These are phyloP conservation scores for Haberlea rhodopensis DNA, from an alignment of 257 asterid genomes.

Conservation along the genomic window DNA sequence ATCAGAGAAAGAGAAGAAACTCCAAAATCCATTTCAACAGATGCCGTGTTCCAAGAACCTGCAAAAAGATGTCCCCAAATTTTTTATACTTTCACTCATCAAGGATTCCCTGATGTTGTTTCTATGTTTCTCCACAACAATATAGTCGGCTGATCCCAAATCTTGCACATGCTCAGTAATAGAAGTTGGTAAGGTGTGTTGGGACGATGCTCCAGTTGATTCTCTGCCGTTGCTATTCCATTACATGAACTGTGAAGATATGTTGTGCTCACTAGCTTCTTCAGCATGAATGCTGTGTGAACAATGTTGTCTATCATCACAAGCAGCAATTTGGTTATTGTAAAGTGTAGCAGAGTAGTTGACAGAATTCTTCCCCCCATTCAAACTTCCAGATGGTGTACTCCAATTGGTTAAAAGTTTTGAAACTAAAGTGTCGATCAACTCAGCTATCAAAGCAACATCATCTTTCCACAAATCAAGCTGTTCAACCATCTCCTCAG, in stretches of 20 bases:
- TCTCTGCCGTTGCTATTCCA: constrained; percentile 18
- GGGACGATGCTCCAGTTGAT: constrained; percentile 15
- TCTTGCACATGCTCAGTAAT: constrained; percentile 21
- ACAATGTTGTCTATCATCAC: constrained; percentile 1
- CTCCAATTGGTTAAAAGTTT: constrained; percentile 42
- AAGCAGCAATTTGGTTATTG: constrained; percentile 6
- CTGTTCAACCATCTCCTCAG: constrained; percentile 66
- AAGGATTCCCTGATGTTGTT: constrained; percentile 33
- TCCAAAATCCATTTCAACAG: constrained; percentile 36
- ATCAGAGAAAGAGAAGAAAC: constrained; percentile 34
- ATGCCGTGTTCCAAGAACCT: constrained; percentile 37
- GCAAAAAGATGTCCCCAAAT: constrained; percentile 36
- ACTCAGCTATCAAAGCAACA: constrained; percentile 48
- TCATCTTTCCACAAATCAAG: constrained; percentile 53
- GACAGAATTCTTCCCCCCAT: constrained; percentile 18
- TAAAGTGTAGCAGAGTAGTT: constrained; percentile 19
- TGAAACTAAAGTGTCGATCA: constrained; percentile 43
- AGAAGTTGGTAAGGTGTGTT: constrained; percentile 18
- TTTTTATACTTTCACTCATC: constrained; percentile 35
- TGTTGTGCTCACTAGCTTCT: constrained; percentile 26
- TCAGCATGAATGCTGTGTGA: constrained; percentile 15
- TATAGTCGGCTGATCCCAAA: constrained; percentile 20
- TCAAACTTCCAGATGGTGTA: constrained; percentile 35
- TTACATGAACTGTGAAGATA: constrained; percentile 9
- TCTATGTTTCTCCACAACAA: constrained; percentile 23